Percentiles rank a stretch among this genome's conserved stretches.
Conservation (phyloP, 805 yeast genomes). For the Millerago galiae region DNA sequence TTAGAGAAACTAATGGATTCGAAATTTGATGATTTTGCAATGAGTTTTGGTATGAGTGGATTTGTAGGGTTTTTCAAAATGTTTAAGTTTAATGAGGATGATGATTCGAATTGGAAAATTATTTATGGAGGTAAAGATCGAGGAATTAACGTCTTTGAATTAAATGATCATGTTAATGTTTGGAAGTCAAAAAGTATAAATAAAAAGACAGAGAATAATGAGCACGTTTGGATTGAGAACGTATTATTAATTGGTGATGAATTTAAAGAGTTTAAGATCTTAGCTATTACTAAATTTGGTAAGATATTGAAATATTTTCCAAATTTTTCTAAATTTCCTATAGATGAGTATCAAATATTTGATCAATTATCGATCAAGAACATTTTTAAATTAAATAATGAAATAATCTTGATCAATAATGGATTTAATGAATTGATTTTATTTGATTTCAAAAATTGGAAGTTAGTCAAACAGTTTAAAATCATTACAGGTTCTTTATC, state of each 20-base stretch:
- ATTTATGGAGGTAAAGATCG: slow-evolving; percentile 22
- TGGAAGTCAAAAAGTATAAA: slow-evolving; percentile 18
- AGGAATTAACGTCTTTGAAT: slow-evolving; percentile 15
- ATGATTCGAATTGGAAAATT: slow-evolving; percentile 7
- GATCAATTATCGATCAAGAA: slow-evolving; percentile 19
- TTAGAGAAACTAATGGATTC: slow-evolving; percentile 14
- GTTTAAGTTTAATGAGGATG: slow-evolving; percentile 3
- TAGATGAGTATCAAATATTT: slow-evolving; percentile 17
- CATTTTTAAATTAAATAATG: slow-evolving; percentile 4
- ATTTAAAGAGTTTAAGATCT: slow-evolving; percentile 9
- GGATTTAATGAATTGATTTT: slow-evolving; percentile 17
- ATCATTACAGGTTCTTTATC: slow-evolving; percentile 21
- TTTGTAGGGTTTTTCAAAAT: slow-evolving; percentile 18
- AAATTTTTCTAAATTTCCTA: slow-evolving; percentile 14
- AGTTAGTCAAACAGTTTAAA: slow-evolving; percentile 9
- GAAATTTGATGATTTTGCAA: slow-evolving; percentile 15
- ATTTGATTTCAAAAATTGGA: slow-evolving; percentile 8
- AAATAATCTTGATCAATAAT: slow-evolving; percentile 13
- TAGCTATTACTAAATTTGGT: slow-evolving; percentile 22
- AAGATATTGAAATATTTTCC: slow-evolving; percentile 16
- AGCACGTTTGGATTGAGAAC: slow-evolving; percentile 18
- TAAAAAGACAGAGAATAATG: neutral
- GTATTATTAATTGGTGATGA: slow-evolving; percentile 10
- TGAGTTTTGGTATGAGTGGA: slow-evolving; percentile 22
- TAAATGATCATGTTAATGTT: slow-evolving; percentile 13